Evolutionary conservation across 306 rosid genomes (phyloP), one percentile per base, ranked within the genome.

Genomic region (Adenanthera pavonina): DNA sequence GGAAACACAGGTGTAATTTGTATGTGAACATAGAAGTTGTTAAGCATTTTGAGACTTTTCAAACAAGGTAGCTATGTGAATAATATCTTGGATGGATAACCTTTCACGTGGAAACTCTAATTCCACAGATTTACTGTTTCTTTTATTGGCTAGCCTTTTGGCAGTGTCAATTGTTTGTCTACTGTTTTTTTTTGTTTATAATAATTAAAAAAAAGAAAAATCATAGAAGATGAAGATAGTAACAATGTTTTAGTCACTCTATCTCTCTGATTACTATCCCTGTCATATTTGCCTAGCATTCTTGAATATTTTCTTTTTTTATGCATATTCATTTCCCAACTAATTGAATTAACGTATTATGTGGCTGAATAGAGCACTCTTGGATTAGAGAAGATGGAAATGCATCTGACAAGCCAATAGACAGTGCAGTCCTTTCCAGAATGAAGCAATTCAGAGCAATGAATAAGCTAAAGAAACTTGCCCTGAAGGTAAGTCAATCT

Each of bases 391-490:
- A 92, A 85, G 96, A 82, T 61, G 97, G 94, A 75, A 89, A 89
- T 61, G 99, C 97, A 20, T 85, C 97, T 46, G 95, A 95, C 85
- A 95, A 87, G 86, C 97, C 97, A 47, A 91, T 93, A 46, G 97
- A 93, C 83, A 92, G 95, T 53, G 99, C 97, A 35, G 97, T 92
- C 74, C 97, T 93, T 72, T 91, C 98, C 56, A 86, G 98, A 88
- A 90, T 94, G 97, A 94, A 94, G 91, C 98, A 94, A 83, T 94
- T 94, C 70, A 90, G 97, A 86, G 98, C 94, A 61, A 92, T 94
- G 98, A 94, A 94, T 81, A 91, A 94, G 77, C 91, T 94, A 70
- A 94, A 94, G 90, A 91, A 92, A 84, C 97, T 94, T 76, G 98
- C 98, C 60, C 86, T 95, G 69, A 95, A 92, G 97, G 97, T 91